Conservation (phyloP, 2,329 filamentous ascomycete genomes). For the Hyphodiscus sp. region DNA sequence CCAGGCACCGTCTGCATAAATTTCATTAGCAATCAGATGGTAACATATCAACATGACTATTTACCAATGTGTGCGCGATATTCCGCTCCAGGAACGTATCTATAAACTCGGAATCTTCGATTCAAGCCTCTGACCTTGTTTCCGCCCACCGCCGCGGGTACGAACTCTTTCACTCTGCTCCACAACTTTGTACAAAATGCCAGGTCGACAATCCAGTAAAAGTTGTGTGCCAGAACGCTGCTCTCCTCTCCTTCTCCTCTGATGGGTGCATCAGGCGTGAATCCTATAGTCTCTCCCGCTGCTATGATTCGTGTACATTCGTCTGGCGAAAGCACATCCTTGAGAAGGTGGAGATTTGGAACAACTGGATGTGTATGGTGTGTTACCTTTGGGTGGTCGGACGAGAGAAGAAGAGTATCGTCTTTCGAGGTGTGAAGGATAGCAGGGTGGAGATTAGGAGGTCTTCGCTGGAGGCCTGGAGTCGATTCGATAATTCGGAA, state of each 20-base stretch:
- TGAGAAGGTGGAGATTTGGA: slow-evolving; percentile 53
- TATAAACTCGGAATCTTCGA: slow-evolving; percentile 63
- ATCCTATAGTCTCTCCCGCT: slow-evolving; percentile 58
- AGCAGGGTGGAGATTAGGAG: slow-evolving; percentile 61
- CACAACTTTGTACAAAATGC: slow-evolving; percentile 58
- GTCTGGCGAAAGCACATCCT: slow-evolving; percentile 50
- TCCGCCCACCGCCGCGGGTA: slow-evolving; percentile 49
- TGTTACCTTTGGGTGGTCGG: slow-evolving; percentile 42
- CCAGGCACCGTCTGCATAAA: slow-evolving; percentile 55
- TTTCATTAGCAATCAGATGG: slow-evolving; percentile 2
- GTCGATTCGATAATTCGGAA: slow-evolving; percentile 58
- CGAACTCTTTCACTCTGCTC: slow-evolving; percentile 51
- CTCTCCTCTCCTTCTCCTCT: slow-evolving; percentile 55
- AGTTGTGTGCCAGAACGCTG: slow-evolving; percentile 64
- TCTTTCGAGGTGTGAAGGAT: slow-evolving; percentile 56
- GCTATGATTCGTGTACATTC: slow-evolving; percentile 63
- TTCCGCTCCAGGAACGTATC: slow-evolving; percentile 67
- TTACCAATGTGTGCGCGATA: slow-evolving; percentile 59
- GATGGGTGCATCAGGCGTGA: slow-evolving; percentile 61
- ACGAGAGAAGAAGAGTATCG: slow-evolving; percentile 47
- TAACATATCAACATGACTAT: slow-evolving; percentile 1
- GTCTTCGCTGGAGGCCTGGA: slow-evolving; percentile 53
- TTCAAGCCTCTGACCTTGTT: slow-evolving; percentile 57
- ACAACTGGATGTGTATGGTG: slow-evolving; percentile 53
- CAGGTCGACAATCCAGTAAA: slow-evolving; percentile 64